Evolutionary conservation across 306 rosid genomes (phyloP), one percentile per base, ranked within the genome.

Genomic region (Vachellia collinsii): DNA sequence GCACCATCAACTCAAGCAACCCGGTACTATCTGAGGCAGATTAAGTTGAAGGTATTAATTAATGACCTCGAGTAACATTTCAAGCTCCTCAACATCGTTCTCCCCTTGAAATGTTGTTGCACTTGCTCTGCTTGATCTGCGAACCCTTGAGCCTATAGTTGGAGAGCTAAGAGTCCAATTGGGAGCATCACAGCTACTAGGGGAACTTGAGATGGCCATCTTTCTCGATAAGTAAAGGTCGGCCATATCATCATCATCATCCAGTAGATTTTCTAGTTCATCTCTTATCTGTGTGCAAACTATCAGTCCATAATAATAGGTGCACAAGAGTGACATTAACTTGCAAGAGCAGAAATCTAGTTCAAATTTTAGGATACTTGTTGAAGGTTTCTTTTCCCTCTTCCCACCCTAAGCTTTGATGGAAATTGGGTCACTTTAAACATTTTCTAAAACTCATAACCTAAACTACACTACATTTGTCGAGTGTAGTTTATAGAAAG

Each of bases 171-270:
- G 36, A 77, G 75, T 79, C 89, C 90, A 90, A 64, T 87, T 80
- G 41, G 90, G 87, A 74, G 85, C 83, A 47, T 64, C 86, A n/a
- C 54, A 81, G 79, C 78, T 71, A 72, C 89, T 87, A 20, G 96
- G 83, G 71, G 97, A 87, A 63, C 91, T 64, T 46, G 87, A 78
- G 76, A 29, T 77, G 46, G 66, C 79, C 69, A 87, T 73, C 79
- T 93, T 93, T 85, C 92, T 89, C 41, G 97, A 91, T 68, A 93
- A 84, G 87, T 89, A 93, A 82, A 93, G 97, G 70, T 93, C 94
- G 25, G 92, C 94, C 97, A 93, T 91, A 77, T 93, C 95, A 8
- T 83, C 94, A 0, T 93, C 96, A 17, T 93, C 97, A 48, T 93
- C 96, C 22, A 93, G 96, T 81, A 93, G 89, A 77, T 88, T 93